Base-by-base conservation (phyloP, 495 filamentous ascomycete genomes). In the Aspergillus baeticus region DNA sequence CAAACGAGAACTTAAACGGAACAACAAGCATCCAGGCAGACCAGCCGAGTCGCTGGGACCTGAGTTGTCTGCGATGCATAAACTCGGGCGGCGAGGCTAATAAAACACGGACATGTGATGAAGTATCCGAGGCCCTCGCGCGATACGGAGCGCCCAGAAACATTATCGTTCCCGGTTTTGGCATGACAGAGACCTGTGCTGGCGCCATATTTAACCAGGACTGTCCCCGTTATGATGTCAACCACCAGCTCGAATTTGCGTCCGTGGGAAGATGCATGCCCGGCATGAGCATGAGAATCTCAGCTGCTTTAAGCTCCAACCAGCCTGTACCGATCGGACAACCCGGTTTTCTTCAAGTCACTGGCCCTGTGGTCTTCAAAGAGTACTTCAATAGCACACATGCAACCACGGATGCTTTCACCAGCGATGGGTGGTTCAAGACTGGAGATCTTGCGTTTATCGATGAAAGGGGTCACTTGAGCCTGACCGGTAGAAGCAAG, bases 361-460 rank as follows among this genome's bases (percentile, higher is more conserved):
- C 31, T 0, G 72, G 72, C 0, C 84, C 86, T 2, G 89, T 91
- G 44, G 73, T 94, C 13, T 95, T 94, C 77, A 69, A 80, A 38
- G 84, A 84, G 17, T 96, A 95, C 64, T 81, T 83, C 54, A 91
- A 92, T 60, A 86, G 88, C 54, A 73, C 77, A 0, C 76, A 80
- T 22, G 80, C 79, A 1, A 92, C 88, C 2, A 73, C 69, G 10
- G 79, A 84, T 13, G 81, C 87, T 1, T 81, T 92, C 29, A 89
- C 85, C 0, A 38, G 54, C 0, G 89, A 94, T 59, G 88, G 88
- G 3, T 96, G 84, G 71, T 93, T 93, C 76, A 89, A 83, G 63
- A 94, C 90, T 1, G 91, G 91, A 0, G 91, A 96, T 62, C 74
- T 87, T 29, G 86, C 80, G 11, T 74, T 74, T 17, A 69, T 82